Evolutionary conservation across 495 filamentous ascomycete species (phyloP), one percentile per base, ranked within the genome.

Genomic region (Lophium mytilinum): DNA sequence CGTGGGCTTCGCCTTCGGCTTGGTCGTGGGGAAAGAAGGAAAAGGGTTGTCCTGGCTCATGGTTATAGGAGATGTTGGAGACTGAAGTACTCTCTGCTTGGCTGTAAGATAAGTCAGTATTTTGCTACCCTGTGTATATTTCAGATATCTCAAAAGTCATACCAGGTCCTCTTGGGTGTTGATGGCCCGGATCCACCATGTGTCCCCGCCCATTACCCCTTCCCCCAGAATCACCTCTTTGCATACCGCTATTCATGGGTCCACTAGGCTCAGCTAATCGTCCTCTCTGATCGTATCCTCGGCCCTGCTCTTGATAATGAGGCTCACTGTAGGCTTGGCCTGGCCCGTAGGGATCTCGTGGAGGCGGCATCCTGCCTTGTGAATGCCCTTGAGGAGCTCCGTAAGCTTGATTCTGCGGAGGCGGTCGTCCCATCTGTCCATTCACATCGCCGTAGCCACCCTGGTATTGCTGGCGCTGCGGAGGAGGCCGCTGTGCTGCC

Each of bases 1-100:
- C 11, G 59, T 57, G 15, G 76, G 65, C 30, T 66, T 69, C 55
- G 76, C 72, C 57, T 78, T 74, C 56, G 71, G 76, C 41, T 75
- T 75, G 39, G 74, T 73, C 43, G 72, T 68, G 35, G 81, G 80
- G 56, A 88, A 87, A 1, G 77, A 73, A 11, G 86, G 83, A 57
- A 87, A 89, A 4, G 85, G 80, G 58, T 82, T 84, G 45, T 86
- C 84, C 65, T 80, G 85, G n/a, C 78, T 70, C 40, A 74, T 64
- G 4, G 73, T 73, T 10, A 76, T 74, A 9, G 82, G 78, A 18
- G 71, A 73, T 17, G 71, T 66, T 6, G 73, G 74, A 9, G 73
- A 63, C 12, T 67, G 57, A 11, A 69, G 50, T 10, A 71, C 52
- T 46, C 70, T 66, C 43, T 64, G 60, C 53, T 63, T 41, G 17